Evolutionary conservation across 352 stramenopile species (phyloP).

Genomic region (Pythium phragmitis): DNA sequence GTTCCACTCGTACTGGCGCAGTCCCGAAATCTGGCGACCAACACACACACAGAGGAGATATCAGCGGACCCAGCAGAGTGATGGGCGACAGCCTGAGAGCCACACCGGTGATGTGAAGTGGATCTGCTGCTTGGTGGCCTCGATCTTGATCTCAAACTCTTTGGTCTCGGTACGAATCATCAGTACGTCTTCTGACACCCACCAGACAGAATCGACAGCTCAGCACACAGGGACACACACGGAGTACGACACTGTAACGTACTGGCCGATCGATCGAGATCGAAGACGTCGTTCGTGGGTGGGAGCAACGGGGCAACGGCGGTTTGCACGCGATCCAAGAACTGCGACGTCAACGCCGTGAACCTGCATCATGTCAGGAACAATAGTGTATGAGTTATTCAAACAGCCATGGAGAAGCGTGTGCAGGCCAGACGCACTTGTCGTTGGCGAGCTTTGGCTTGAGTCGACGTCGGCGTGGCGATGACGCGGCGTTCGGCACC

Average conservation of each 20-base stretch:
- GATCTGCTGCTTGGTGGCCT: conserved; percentile 65
- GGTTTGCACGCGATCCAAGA: conserved; percentile 63
- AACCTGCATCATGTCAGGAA: conserved; percentile 38
- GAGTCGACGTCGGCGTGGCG: conserved; percentile 14
- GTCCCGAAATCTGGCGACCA: conserved; percentile 55
- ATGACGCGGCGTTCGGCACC: conserved; percentile 7
- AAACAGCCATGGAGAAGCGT: background rate
- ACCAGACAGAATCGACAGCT: background rate
- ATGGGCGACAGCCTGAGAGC: background rate
- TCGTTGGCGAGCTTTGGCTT: conserved; percentile 24
- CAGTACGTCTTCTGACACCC: conserved; percentile 34
- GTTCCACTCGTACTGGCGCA: conserved; percentile 79
- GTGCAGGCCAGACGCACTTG: conserved; percentile 11
- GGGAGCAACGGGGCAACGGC: conserved; percentile 62
- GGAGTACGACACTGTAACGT: background rate
- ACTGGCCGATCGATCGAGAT: conserved; percentile 46
- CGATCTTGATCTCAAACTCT: conserved; percentile 63
- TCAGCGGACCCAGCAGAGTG: background rate
- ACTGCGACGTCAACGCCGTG: conserved; percentile 38
- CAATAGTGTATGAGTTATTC: background rate
- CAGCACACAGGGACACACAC: background rate
- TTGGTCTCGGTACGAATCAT: conserved; percentile 48
- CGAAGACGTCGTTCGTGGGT: conserved; percentile 60
- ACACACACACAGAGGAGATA: background rate
- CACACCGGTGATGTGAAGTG: conserved; percentile 57